These are phyloP conservation scores for Ceratorhiza oryzae-sativae DNA, from an alignment of 1,284 basidiomycete genomes.

Conservation along the genomic window DNA sequence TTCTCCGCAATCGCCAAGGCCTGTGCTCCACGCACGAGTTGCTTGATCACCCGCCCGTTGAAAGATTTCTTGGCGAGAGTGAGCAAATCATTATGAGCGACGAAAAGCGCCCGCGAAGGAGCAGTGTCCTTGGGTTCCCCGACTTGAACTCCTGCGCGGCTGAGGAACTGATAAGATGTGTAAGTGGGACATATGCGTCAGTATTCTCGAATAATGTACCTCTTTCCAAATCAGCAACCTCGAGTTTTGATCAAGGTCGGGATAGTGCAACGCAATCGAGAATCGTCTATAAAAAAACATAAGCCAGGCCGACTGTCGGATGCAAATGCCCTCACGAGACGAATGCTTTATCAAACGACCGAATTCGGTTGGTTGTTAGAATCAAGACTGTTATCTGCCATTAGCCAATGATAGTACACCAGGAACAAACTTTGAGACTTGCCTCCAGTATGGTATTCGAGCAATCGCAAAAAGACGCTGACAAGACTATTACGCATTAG, in stretches of 20 bases:
- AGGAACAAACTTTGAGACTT: background rate
- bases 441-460: slow-evolving; percentile 68
- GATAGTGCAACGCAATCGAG: slow-evolving; percentile 67
- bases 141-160: slow-evolving; percentile 54
- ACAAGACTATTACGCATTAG: slow-evolving; percentile 69
- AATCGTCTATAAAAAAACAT: slow-evolving; percentile 61
- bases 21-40: slow-evolving; percentile 65
- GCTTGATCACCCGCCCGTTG: slow-evolving; percentile 71
- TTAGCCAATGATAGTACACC: background rate
- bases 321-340: slow-evolving; percentile 46
- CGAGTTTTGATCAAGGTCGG: slow-evolving; percentile 58
- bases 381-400: slow-evolving; percentile 56
- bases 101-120: slow-evolving; percentile 37
- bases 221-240: slow-evolving; percentile 63
- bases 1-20: slow-evolving; percentile 60
- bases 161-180: slow-evolving; percentile 53
- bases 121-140: slow-evolving; percentile 26
- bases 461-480: slow-evolving; percentile 65
- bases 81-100: slow-evolving; percentile 55
- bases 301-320: background rate
- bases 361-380: slow-evolving; percentile 70
- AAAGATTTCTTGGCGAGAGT: slow-evolving; percentile 58
- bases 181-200: slow-evolving; percentile 13
- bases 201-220: background rate
- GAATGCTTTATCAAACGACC: slow-evolving; percentile 71